Base-by-base conservation (phyloP, 2,329 filamentous ascomycete species). In the Beauveria medogensis region DNA sequence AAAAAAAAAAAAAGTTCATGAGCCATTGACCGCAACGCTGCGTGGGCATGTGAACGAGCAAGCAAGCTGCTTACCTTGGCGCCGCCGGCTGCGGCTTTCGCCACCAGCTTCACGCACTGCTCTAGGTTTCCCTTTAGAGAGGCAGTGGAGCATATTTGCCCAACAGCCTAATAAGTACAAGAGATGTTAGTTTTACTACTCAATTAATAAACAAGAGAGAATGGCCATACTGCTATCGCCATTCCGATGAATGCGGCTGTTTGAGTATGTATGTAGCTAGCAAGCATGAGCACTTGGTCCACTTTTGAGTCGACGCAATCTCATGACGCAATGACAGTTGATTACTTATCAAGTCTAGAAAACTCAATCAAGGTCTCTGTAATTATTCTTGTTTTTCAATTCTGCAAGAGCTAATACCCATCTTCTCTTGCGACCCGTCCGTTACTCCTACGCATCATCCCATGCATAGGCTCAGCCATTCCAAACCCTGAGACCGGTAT, bases 81-180 rank as follows among this genome's bases (percentile, higher is more conserved):
- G 50, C 91, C 91, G 61, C 87, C 87, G 30, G 80, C 78, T 10
- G 87, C 86, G 41, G 93, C 92, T 71, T 88, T 89, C 62, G 80
- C 79, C 60, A 94, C 81, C 51, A 96, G 80, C 46, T 74, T 78
- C 63, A 86, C 84, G 73, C 91, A 96, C 73, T 93, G 89, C 55
- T 83, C 78, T 50, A 97, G 84, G 72, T 97, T 97, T 68, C 89
- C 82, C 65, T 82, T 75, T 78, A 94, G 86, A 65, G 84, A 89
- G 63, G 86, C 81, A 62, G 91, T 95, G 43, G 92, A 92, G 76
- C 91, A 92, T 74, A 97, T 85, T 75, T 97, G 93, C 40, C 92
- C 92, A 51, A 96, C 81, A 65, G 92, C 92, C 91, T 95, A 43
- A 3, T 7, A 9, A 47, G n/a, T 16, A 22, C 24, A n/a, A 3